Conservation (phyloP, 805 yeast genomes). For the Ogataea neopini region DNA sequence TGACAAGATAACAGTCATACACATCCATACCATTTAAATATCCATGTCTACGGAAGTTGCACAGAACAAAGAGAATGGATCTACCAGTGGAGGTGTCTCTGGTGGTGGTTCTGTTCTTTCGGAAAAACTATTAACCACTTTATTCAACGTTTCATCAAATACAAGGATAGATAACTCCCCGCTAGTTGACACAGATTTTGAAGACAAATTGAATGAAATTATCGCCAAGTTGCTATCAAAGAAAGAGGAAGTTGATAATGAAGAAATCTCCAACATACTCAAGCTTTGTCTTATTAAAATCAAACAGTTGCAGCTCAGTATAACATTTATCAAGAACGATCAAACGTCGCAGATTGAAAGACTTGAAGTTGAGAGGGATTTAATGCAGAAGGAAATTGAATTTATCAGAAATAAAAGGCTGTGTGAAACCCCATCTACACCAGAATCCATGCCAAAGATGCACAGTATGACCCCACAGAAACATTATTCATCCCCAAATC, state of each 20-base stretch:
- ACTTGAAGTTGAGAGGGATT: constrained; percentile 27
- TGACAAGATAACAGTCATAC: constrained; percentile 1
- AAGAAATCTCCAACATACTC: constrained; percentile 15
- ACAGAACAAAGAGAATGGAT: neutral
- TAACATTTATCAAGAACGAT: constrained; percentile 20
- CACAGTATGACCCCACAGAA: constrained; percentile 13
- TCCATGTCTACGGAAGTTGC: constrained; percentile 1
- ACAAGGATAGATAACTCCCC: constrained; percentile 20
- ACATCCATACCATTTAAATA: too few species aligned
- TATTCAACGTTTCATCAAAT: constrained; percentile 8
- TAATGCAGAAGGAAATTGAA: constrained; percentile 27
- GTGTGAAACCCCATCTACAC: neutral
- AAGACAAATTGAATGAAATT: constrained; percentile 15
- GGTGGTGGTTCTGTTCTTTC: too few species aligned
- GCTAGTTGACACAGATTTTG: constrained; percentile 14
- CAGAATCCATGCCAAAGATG: constrained; percentile 11
- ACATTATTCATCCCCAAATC: constrained; percentile 13
- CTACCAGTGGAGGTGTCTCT: too few species aligned
- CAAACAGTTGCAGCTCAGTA: constrained; percentile 20
- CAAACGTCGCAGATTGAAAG: constrained; percentile 23
- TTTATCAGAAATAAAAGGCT: constrained; percentile 22
- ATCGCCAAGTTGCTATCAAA: constrained; percentile 11
- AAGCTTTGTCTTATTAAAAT: constrained; percentile 23
- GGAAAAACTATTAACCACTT: constrained; percentile 6
- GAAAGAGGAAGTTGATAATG: constrained; percentile 5